phyloP scores from a whole-genome alignment of 441 rosid species.

The Metrosideros polymorpha region DNA sequence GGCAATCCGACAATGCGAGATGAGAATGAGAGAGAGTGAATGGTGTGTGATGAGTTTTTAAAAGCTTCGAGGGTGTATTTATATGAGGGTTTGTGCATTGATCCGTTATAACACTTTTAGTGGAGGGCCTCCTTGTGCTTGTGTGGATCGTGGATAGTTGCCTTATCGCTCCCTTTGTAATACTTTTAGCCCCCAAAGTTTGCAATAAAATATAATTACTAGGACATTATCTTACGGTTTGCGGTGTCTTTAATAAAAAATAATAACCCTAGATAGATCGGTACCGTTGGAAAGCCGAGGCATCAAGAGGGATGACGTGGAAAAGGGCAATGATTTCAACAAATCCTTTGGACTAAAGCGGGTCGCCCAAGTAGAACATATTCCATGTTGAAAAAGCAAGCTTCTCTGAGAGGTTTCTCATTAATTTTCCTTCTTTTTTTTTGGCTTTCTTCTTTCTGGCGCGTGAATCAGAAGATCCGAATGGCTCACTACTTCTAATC shows the following conservation, averaged over 20 bases:
- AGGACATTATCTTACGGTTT: background rate
- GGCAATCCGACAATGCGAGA: background rate
- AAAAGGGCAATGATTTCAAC: background rate
- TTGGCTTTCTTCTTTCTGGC: background rate
- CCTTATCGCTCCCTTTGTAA: background rate
- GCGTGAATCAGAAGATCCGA: background rate
- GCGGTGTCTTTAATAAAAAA: background rate
- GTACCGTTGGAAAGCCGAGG: background rate
- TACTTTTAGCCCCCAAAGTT: background rate
- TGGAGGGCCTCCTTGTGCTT: background rate
- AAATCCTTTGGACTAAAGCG: background rate
- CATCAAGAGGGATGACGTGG: background rate
- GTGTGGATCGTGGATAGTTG: background rate
- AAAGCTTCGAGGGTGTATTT: background rate
- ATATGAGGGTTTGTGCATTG: background rate
- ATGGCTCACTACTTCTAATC: background rate
- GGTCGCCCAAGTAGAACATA: background rate
- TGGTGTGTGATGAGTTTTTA: background rate
- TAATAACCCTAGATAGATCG: background rate
- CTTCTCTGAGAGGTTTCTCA: background rate
- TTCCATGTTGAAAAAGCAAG: background rate
- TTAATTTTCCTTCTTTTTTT: background rate
- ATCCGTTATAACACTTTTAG: background rate
- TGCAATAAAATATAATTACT: background rate
- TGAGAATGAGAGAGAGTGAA: background rate